These are phyloP conservation scores for Cenococcum geophilum DNA, from an alignment of 495 filamentous ascomycete genomes.

Conservation along the genomic window DNA sequence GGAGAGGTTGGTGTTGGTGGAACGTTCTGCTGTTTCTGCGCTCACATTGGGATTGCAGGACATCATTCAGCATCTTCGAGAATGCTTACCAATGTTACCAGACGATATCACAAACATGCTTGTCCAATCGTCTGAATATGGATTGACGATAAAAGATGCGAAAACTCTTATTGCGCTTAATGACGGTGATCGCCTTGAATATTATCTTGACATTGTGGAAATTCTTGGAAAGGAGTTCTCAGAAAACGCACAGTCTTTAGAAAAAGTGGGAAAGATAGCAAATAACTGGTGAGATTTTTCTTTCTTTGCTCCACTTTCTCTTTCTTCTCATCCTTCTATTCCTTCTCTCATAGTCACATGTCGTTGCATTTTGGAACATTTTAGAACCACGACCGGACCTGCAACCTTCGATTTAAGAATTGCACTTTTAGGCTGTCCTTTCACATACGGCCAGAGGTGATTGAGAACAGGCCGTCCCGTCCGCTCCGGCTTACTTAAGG, in stretches of 20 bases:
- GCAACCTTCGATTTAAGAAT: too few species aligned
- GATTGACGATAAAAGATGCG: conserved; percentile 78
- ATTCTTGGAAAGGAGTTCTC: conserved; percentile 34
- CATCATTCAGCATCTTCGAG: conserved; percentile 55
- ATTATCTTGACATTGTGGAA: conserved; percentile 63
- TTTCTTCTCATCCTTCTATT: not conserved
- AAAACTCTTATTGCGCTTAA: conserved; percentile 73
- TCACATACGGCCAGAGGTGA: too few species aligned
- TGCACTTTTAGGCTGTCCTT: too few species aligned
- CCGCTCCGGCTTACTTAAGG: not conserved
- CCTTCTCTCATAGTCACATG: too few species aligned
- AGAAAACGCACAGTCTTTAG: conserved; percentile 22
- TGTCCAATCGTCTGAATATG: conserved; percentile 46
- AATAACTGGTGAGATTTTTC: conserved; percentile 29
- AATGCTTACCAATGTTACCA: conserved; percentile 59
- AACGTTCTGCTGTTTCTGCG: not conserved
- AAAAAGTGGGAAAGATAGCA: conserved; percentile 16
- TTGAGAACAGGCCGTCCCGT: too few species aligned
- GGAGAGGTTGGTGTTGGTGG: conserved; percentile 41
- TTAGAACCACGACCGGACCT: not conserved
- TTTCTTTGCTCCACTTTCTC: not conserved
- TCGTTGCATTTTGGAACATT: not conserved
- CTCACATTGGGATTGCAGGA: conserved; percentile 36
- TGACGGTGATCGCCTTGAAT: conserved; percentile 72
- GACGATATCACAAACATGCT: conserved; percentile 61